Evolutionary conservation across 306 rosid species (phyloP).

Genomic region (Psophocarpus tetragonolobus): DNA sequence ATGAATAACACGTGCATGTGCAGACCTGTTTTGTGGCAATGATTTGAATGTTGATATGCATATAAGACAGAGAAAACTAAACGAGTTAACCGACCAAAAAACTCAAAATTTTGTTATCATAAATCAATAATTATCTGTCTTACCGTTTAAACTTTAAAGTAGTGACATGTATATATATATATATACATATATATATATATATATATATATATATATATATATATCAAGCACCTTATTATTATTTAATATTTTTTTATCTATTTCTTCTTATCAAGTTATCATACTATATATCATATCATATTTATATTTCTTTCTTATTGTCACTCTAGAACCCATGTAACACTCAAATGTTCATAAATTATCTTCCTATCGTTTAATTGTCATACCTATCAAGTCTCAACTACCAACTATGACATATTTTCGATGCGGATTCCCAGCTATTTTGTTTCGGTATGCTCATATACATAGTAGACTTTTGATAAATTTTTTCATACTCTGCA

Average conservation of each 20-base stretch:
- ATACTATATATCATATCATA: too few relatives aligned
- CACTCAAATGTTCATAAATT: too few relatives aligned
- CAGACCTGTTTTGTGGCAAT: neutral
- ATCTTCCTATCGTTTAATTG: neutral
- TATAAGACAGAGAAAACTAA: neutral
- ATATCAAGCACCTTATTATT: too few relatives aligned
- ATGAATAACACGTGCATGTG: neutral
- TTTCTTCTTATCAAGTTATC: too few relatives aligned
- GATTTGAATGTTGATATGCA: neutral
- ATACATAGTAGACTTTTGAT: neutral
- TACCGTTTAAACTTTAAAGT: neutral
- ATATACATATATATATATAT: too few relatives aligned
- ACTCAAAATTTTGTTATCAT: neutral
- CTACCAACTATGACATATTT: neutral
- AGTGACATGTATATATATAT: too few relatives aligned
- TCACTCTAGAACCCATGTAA: too few relatives aligned
- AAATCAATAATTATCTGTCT: neutral
- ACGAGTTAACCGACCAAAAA: neutral
- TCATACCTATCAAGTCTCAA: conserved; percentile 5
- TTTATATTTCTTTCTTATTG: too few relatives aligned
- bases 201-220: too few relatives aligned
- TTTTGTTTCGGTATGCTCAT: neutral
- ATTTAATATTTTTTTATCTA: too few relatives aligned
- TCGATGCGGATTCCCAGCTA: neutral
- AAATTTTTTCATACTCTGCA: neutral